Percentiles rank a stretch among this genome's conserved stretches.
These are phyloP conservation scores for Diplodia mutila DNA, from an alignment of 2,329 filamentous ascomycete species.

Conservation along the genomic window DNA sequence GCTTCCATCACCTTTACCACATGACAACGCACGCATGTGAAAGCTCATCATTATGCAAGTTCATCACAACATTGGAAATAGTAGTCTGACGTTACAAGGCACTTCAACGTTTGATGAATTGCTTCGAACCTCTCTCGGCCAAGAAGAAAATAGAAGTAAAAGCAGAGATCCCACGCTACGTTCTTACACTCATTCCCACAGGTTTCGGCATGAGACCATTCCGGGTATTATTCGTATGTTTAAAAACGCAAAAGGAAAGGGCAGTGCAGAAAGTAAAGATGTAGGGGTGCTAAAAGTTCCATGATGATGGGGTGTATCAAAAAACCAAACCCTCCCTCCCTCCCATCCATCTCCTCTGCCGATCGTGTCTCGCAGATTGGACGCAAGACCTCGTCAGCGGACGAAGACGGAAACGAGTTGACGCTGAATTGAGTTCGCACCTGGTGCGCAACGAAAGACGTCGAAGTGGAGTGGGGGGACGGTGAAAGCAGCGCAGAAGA, in stretches of 20 bases:
- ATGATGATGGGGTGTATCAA: slow-evolving; percentile 19
- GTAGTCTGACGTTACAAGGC: slow-evolving; percentile 1
- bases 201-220: slow-evolving; percentile 24
- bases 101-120: slow-evolving; percentile 21
- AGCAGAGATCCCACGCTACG: slow-evolving; percentile 21
- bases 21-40: neutral
- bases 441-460: slow-evolving; percentile 24
- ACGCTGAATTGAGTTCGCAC: slow-evolving; percentile 12
- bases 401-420: slow-evolving; percentile 6
- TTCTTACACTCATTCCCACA: slow-evolving; percentile 25
- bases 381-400: slow-evolving; percentile 7
- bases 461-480: slow-evolving; percentile 20
- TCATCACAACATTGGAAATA: neutral
- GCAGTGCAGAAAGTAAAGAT: slow-evolving; percentile 8
- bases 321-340: slow-evolving; percentile 17
- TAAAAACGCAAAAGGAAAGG: slow-evolving; percentile 13
- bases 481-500: slow-evolving; percentile 12
- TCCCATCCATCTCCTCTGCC: neutral
- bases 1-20: too few relatives aligned
- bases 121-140: slow-evolving; percentile 21
- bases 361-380: neutral
- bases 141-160: slow-evolving; percentile 10
- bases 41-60: neutral
- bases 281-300: slow-evolving; percentile 13
- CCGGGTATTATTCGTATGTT: slow-evolving; percentile 26